These are phyloP conservation scores for Acer campestre DNA, from an alignment of 345 rosid species.

Conservation along the genomic window DNA sequence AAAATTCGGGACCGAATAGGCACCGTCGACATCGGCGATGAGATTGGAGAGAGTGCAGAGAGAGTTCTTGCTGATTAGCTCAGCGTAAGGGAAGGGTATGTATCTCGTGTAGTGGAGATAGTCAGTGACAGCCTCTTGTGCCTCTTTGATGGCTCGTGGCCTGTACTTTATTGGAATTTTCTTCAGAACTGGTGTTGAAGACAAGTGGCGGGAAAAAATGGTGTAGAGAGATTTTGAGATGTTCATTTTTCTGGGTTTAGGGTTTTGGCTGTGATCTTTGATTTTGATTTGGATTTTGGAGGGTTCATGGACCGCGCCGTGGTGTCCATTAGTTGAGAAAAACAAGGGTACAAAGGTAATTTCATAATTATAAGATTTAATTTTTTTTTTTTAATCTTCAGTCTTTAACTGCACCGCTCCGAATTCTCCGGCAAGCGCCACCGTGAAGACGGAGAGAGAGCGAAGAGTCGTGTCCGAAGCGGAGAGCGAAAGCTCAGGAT, in stretches of 20 bases:
- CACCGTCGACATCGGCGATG: slow-evolving; percentile 37
- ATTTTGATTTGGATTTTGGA: background rate
- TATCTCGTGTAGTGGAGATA: slow-evolving; percentile 57
- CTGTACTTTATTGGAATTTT: slow-evolving; percentile 39
- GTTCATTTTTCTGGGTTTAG: slow-evolving; percentile 1
- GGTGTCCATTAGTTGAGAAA: too few species aligned
- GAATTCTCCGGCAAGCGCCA: slow-evolving; percentile 42
- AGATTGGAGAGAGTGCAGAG: slow-evolving; percentile 46
- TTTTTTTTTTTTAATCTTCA: too few species aligned
- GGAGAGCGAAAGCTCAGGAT: slow-evolving; percentile 48
- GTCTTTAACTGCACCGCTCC: background rate
- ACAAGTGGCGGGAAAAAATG: background rate
- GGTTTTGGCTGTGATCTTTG: background rate
- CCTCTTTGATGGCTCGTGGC: slow-evolving; percentile 46
- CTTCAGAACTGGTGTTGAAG: background rate
- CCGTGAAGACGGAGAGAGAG: slow-evolving; percentile 35
- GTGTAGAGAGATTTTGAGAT: background rate
- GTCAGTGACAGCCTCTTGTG: slow-evolving; percentile 58
- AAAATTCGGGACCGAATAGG: slow-evolving; percentile 42
- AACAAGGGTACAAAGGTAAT: slow-evolving; percentile 15
- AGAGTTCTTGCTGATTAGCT: slow-evolving; percentile 57
- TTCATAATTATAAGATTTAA: background rate
- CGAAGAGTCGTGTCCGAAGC: slow-evolving; percentile 41
- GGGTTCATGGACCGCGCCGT: background rate
- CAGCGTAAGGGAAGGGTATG: slow-evolving; percentile 59